Base-by-base conservation (phyloP, 2,329 filamentous ascomycete genomes). In the Ophioceras dolichostomum region DNA sequence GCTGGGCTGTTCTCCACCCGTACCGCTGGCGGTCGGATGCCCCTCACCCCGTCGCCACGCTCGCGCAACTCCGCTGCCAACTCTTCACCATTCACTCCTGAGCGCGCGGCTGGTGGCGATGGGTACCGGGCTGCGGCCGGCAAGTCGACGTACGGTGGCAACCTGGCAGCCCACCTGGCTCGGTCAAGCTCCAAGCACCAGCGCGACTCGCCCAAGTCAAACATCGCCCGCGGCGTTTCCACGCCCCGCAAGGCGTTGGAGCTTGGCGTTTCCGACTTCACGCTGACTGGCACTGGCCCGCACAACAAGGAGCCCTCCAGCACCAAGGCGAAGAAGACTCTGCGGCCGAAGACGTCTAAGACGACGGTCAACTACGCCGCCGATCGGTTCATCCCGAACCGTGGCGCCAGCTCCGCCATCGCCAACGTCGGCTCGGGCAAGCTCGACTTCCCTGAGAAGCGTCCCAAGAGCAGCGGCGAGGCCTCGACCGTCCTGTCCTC, bases 371-470 rank as follows among this genome's bases (percentile, higher is more conserved):
- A 76, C 59, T 91, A 89, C 50, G 86, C 76, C 34, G 86, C 79
- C 28, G 91, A 98, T 59, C 80, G 91, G 37, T 98, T 96, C 67
- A 96, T 98, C 48, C 89, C 91, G 48, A 95, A 94, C 68, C 83
- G 91, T 22, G 74, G 73, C 35, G 83, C 88, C 46, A 94, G 88
- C 66, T 91, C 93, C 37, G 88, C 83, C 39, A 83, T 94, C 54
- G 70, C 79, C 53, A 87, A 87, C 48, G 73, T 73, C 41, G 85
- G 86, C 43, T 81, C 85, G 38, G 79, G 78, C 45, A 96, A 96
- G 73, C 74, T 89, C 32, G 83, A 91, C 45, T 50, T 67, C 31
- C 60, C 70, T 33, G 82, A 89, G 43, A 76, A 74, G 56, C 72
- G 80, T 49, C 72, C 82, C 40, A 73, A 85, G 41, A 89, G 86